Percentiles rank a stretch among this genome's conserved stretches.
These are phyloP conservation scores for Bretziella fagacearum DNA, from an alignment of 2,329 filamentous ascomycete species.

Conservation along the genomic window DNA sequence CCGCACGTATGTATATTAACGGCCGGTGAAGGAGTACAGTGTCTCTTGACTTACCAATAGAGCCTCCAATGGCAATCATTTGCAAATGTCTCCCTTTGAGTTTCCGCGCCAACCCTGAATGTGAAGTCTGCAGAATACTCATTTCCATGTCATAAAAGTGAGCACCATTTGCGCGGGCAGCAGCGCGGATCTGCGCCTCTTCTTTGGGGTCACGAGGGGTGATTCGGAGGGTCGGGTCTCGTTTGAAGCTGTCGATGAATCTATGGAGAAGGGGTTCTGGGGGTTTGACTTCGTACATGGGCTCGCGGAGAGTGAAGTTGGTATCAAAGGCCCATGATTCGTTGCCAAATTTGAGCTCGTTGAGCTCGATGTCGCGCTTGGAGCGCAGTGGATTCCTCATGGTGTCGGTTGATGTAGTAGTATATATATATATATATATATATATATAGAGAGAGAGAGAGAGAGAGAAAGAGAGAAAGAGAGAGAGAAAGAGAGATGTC, in stretches of 20 bases:
- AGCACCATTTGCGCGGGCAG: constrained; percentile 21
- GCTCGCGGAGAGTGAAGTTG: constrained; percentile 12
- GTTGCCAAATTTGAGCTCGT: constrained; percentile 29
- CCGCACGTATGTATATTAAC: no score
- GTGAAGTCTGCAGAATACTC: constrained; percentile 56
- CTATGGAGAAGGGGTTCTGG: constrained; percentile 11
- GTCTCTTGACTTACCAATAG: constrained; percentile 51
- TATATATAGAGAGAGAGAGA: not conserved
- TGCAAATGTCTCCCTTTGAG: constrained; percentile 76
- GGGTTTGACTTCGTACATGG: constrained; percentile 15
- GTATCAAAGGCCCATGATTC: constrained; percentile 14
- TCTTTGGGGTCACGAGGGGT: constrained; percentile 25
- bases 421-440: not conserved
- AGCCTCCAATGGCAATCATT: constrained; percentile 95
- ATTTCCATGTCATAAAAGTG: constrained; percentile 39
- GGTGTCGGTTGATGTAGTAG: constrained; percentile 20
- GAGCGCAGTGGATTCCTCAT: constrained; percentile 20
- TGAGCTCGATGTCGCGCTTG: constrained; percentile 33
- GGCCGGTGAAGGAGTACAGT: no score
- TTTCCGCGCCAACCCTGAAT: constrained; percentile 56
- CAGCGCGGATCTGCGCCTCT: constrained; percentile 22
- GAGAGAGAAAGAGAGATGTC: not conserved
- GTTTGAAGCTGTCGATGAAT: constrained; percentile 42
- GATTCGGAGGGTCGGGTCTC: constrained; percentile 36
- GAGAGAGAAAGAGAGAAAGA: not conserved